Evolutionary conservation across 2,329 filamentous ascomycete genomes (phyloP).

Genomic region (Ophiostoma novo-ulmi): DNA sequence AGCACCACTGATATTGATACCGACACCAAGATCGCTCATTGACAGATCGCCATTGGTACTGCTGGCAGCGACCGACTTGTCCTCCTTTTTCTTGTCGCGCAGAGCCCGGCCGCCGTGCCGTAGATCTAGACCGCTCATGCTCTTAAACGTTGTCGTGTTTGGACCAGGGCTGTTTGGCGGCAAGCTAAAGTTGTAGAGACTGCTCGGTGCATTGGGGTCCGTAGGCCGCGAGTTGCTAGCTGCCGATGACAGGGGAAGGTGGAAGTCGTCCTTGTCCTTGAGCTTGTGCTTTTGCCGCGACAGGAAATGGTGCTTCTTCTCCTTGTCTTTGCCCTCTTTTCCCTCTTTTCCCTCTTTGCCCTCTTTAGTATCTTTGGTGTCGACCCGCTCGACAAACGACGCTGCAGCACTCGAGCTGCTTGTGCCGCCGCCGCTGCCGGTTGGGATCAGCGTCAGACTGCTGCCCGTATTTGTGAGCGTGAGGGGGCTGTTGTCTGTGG

Average conservation of each 20-base stretch:
- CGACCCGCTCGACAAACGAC: conserved; percentile 39
- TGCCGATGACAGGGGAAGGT: conserved; percentile 68
- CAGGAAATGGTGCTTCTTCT: conserved; percentile 74
- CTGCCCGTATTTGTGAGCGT: conserved; percentile 4
- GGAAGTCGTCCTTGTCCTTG: conserved; percentile 63
- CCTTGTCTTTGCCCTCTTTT: conserved; percentile 55
- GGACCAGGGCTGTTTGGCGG: conserved; percentile 69
- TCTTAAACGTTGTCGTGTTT: conserved; percentile 66
- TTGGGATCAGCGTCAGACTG: not conserved
- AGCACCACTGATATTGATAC: conserved; percentile 25
- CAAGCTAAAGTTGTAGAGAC: conserved; percentile 72
- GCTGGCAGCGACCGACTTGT: conserved; percentile 37
- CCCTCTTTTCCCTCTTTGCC: conserved; percentile 52
- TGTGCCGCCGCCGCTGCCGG: not conserved
- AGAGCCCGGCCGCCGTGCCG: conserved; percentile 70
- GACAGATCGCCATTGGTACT: conserved; percentile 37
- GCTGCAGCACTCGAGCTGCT: not conserved
- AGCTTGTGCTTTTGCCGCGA: conserved; percentile 71
- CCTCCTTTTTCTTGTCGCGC: conserved; percentile 73
- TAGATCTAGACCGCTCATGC: conserved; percentile 73
- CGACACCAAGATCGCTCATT: conserved; percentile 36
- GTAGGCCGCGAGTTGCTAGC: conserved; percentile 71
- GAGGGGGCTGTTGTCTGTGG: conserved; percentile 46
- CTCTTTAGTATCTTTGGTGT: conserved; percentile 25
- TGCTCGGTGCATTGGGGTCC: conserved; percentile 68